Base-by-base conservation (phyloP, 225 moss, liverwort and hornwort species). In the Physcomitrellopsis africana region DNA sequence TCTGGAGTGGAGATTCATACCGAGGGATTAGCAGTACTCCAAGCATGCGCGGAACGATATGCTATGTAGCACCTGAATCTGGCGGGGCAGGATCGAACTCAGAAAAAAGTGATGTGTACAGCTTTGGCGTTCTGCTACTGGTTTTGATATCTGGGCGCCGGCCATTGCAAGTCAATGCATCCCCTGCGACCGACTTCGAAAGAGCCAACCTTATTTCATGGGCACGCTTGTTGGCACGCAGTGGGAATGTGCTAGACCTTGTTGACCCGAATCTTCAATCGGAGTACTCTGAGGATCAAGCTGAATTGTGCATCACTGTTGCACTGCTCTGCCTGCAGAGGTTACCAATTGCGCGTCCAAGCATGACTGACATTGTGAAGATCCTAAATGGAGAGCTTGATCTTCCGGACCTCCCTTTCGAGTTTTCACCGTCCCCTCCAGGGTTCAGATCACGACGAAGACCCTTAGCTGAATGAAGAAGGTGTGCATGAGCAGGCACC, bases 101-200 rank as follows among this genome's bases (percentile, higher is more conserved):
- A 7, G 97, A 97, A 83, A 97, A 94, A 72, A 92, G 93, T 23
- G 97, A 97, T 68, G 97, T 97, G 1, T 97, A 97, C 86, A 97
- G 97, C 82, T 97, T 97, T 68, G 97, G 97, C 2, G 97, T 97
- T 51, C 86, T 97, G 20, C 76, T 94, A 52, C 82, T 97, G 48
- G 97, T 97, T 9, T 77, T 97, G 23, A 97, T 97, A 49, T 93
- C 97, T 3, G 94, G 97, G 12, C 90, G 97, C 71, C 84, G 97
- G 47, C 97, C 97, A 10, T 81, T 97, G 59, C 97, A 97, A 83
- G 93, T 97, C 1, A 90, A 83, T 81, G 97, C 93, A 3, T 94
- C 97, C 0, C 94, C 97, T 1, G 89, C 90, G 16, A 83, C 87
- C 0, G 94, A 97, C 49, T 94, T 97, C 67, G 97, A 97, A 82